Evolutionary conservation across 352 stramenopile genomes (phyloP), one percentile per base, ranked within the genome.

Genomic region (Phytophthora litchii): DNA sequence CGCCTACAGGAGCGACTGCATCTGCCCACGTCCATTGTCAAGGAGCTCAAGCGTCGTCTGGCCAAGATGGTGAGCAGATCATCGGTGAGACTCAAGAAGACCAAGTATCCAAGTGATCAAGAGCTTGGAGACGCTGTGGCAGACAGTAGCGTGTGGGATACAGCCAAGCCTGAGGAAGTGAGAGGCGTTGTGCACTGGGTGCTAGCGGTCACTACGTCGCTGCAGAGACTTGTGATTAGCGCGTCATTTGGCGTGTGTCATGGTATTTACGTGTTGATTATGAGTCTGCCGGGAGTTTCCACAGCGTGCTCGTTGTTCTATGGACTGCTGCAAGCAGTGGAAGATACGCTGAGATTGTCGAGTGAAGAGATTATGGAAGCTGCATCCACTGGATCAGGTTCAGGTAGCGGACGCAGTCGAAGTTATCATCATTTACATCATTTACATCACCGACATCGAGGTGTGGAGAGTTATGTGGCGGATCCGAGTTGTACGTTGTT

Each of bases 211-310:
- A 74, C 74, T 34, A 74, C 74, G 16, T 90, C 73, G 27, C 61
- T 94, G 55, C 89, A 83, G 43, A 68, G 70, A 47, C 57, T 94
- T 16, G 67, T 76, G 48, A 20, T 86, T 7, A 61, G 63, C 5
- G 66, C 69, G 16, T 77, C 84, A 3, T 34, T 87, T n/a, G 60
- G 80, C 42, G 57, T 87, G 35, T 94, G 82, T 41, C 74, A 78
- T 29, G 69, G 78, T 27, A 80, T 94, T 48, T 89, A 86, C 66
- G 83, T 89, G 60, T 51, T 94, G 27, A 72, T 94, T 27, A 84
- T 88, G 76, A 88, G 74, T 60, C 60, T 94, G 20, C 81, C 84
- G 10, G 84, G 82, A 36, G 76, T 94, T 40, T 87, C 82, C 25
- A 86, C 79, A 1, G 69, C 76, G 0, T 92, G 82, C 44, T 74